A percentile compares a stretch with the other conserved stretches of the same genome.
Evolutionary conservation across 2,329 filamentous ascomycete genomes (phyloP).

Genomic region (Zasmidium angulare): DNA sequence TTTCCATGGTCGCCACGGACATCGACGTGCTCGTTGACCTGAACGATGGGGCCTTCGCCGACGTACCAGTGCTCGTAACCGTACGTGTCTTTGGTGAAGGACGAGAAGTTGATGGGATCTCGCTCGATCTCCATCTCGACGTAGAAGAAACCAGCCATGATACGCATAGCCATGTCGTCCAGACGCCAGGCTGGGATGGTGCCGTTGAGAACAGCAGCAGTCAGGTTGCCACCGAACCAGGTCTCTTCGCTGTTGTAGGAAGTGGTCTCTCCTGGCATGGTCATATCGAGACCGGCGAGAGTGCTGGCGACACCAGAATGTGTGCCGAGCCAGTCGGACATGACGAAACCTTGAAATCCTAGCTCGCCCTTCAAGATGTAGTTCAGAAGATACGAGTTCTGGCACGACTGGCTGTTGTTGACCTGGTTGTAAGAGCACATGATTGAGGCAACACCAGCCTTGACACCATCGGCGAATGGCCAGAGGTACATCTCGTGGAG

Average conservation of each 20-base stretch:
- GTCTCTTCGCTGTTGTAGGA: constrained; percentile 70
- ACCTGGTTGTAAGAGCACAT: constrained; percentile 76
- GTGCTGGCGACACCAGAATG: constrained; percentile 38
- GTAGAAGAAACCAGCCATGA: constrained; percentile 47
- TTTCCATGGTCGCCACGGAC: constrained; percentile 71
- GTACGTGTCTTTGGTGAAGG: constrained; percentile 55
- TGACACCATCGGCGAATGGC: constrained; percentile 79
- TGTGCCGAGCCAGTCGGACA: constrained; percentile 51
- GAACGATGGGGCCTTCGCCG: constrained; percentile 55
- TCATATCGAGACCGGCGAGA: constrained; percentile 35
- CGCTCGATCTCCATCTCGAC: constrained; percentile 50
- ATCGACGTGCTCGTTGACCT: constrained; percentile 76
- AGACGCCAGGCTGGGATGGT: constrained; percentile 31
- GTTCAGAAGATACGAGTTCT: constrained; percentile 62
- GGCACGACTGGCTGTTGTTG: constrained; percentile 67
- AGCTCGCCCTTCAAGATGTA: constrained; percentile 66
- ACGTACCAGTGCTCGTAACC: constrained; percentile 66
- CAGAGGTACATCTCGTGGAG: constrained; percentile 79
- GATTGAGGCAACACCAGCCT: constrained; percentile 74
- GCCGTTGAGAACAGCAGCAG: constrained; percentile 36
- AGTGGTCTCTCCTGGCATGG: constrained; percentile 62
- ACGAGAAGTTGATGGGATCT: constrained; percentile 48
- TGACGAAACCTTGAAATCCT: constrained; percentile 38
- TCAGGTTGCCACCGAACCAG: constrained; percentile 45
- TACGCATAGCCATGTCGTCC: constrained; percentile 36